Base-by-base conservation (phyloP, 2,329 filamentous ascomycete genomes). In the Talaromyces sp. region DNA sequence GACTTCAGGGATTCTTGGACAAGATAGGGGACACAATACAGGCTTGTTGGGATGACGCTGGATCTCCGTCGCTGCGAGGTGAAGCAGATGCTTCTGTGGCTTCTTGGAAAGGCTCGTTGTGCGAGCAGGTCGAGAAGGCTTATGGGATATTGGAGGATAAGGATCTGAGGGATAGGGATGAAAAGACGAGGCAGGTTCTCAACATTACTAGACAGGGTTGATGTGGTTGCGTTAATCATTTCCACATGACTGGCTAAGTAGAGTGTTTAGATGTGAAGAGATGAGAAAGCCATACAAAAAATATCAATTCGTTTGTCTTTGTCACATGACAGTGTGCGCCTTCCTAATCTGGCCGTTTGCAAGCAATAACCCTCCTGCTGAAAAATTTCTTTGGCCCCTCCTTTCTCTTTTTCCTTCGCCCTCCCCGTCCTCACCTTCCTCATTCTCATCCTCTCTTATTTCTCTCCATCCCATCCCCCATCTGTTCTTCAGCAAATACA, bases 21-120 rank as follows among this genome's bases (percentile, higher is more conserved):
- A 87, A 87, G 69, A 82, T 87, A 69, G 84, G 83, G 6, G 80
- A 79, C 11, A 86, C 85, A 0, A 81, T 87, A 61, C 80, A 84
- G 69, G 80, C 74, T 24, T 84, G 83, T 65, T 87, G 85, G 85
- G 75, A 80, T 60, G 81, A 83, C 64, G 74, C 78, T 52, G 84
- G 83, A 0, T 66, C 69, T 31, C 58, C 73, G 22, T 70, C 72
- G 62, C 69, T 75, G 47, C 72, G 70, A 27, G 76, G 80, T 6
- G 74, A 75, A 39, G 77, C 81, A 27, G 78, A 77, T 2, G 76
- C 76, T 33, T 41, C 49, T 9, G 45, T 35, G 41, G 45, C 27
- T 43, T 47, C 64, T 33, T 65, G 64, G 62, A 39, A 63, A 39
- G 39, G 61, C 31, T 16, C 27, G 7, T 49, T 60, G 58, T 63